Evolutionary conservation across 768 basidiomycete species (phyloP), one percentile per base, ranked within the genome.

Genomic region (Mycena belliarum): DNA sequence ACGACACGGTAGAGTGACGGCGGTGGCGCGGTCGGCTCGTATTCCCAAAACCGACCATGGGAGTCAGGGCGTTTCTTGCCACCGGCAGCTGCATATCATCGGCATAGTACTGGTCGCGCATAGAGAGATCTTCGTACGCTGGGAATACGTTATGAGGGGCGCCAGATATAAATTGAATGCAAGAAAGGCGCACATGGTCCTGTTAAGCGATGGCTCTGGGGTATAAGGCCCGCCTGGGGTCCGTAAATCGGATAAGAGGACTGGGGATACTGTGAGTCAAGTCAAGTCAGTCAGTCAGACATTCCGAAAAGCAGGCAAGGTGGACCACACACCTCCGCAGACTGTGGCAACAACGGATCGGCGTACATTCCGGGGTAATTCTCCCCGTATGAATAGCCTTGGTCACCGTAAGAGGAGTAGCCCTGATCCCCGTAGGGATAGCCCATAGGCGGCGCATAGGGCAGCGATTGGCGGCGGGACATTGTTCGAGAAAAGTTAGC

Each of bases 91-190:
- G 76, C 65, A 69, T 68, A n/a, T 73, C 77, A 61, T 72, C 81
- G 65, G 72, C 57, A 65, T 86, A 85, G 68, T 87, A 86, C 2
- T 76, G 66, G 38, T 86, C 54, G 20, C 76, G 78, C 41, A 79
- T 63, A 60, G 48, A 40, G 25, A 55, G 50, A 24, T 86, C 83
- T 55, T 87, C 86, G 67, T 85, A 86, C 21, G 81, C 81, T 84
- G 57, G 14, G 24, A 25, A 4, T 41, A 44, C 32, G 1, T 32
- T 9, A 16, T 51, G 26, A 21, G 60, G 40, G 48, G 55, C 53
- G 24, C 44, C 18, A 26, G 23, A 43, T 32, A 9, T 15, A 21
- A 4, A 16, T 28, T 3, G 44, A n/a, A n/a, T n/a, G n/a, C n/a
- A 49, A 63, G 33, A n/a, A 12, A 24, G 21, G 56, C 74, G 62